phyloP scores from a whole-genome alignment of 371 early-diverging fungal genomes.

The Entomophthora muscae region DNA sequence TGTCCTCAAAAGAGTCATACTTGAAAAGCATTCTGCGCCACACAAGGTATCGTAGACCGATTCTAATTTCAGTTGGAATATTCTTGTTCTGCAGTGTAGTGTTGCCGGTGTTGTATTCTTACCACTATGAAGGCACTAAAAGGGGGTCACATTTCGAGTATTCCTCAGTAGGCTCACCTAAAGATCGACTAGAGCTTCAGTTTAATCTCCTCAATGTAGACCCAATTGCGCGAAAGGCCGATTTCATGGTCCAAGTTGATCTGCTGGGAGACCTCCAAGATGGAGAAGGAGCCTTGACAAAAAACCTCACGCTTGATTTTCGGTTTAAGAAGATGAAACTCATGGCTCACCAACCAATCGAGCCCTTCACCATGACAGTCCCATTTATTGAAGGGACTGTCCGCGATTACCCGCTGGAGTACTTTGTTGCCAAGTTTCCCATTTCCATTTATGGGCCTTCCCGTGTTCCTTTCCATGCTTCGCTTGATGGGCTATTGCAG shows the following conservation, averaged over 20 bases:
- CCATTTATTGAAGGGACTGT: no score
- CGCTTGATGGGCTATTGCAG: no score
- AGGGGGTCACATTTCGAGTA: constrained; percentile 13
- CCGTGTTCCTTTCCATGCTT: no score
- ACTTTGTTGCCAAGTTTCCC: constrained; percentile 9
- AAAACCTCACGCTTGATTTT: constrained; percentile 6
- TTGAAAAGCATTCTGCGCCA: no score
- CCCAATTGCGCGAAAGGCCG: constrained; percentile 16
- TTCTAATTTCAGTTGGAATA: no score
- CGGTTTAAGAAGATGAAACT: not conserved
- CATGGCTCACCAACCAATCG: constrained; percentile 15
- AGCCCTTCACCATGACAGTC: no score
- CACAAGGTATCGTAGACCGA: no score
- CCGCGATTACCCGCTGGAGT: constrained; percentile 18
- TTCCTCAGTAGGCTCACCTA: constrained; percentile 13
- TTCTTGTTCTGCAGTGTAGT: constrained; percentile 15
- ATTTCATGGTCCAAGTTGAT: constrained; percentile 16
- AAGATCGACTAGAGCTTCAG: no score
- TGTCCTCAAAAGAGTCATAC: no score
- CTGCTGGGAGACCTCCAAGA: constrained; percentile 15
- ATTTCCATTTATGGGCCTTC: no score
- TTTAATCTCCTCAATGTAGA: no score
- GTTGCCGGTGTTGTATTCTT: constrained; percentile 16
- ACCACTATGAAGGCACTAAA: constrained; percentile 14
- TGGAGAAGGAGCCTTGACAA: constrained; percentile 13